Percentiles rank a stretch among this genome's conserved stretches.
Evolutionary conservation across 352 stramenopile genomes (phyloP).

Genomic region (Pythium oligandrum): DNA sequence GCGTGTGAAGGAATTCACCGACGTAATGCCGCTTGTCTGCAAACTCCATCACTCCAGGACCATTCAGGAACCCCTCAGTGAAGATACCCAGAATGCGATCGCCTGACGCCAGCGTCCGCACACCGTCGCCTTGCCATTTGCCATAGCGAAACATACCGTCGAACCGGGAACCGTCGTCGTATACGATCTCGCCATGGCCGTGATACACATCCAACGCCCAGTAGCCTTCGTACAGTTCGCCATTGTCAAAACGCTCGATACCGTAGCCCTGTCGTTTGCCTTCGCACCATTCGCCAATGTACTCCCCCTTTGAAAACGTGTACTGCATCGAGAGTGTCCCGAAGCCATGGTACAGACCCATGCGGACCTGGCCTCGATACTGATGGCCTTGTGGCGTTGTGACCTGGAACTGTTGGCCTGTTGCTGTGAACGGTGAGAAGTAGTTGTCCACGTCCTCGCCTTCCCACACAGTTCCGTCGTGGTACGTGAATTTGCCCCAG

Average conservation of each 20-base stretch:
- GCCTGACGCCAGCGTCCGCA: conserved; percentile 51
- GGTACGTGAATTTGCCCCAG: conserved; percentile 74
- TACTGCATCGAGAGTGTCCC: conserved; percentile 61
- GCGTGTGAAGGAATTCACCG: conserved; percentile 51
- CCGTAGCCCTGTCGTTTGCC: conserved; percentile 76
- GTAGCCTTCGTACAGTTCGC: conserved; percentile 77
- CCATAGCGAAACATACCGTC: conserved; percentile 60
- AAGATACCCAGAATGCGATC: conserved; percentile 63
- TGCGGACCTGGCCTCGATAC: conserved; percentile 49
- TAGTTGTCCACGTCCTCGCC: conserved; percentile 78
- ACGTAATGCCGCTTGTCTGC: conserved; percentile 63
- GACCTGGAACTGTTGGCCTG: conserved; percentile 47
- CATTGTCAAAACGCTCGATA: conserved; percentile 70
- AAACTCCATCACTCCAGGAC: conserved; percentile 55
- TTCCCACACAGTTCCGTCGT: conserved; percentile 69
- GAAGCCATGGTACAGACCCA: conserved; percentile 68
- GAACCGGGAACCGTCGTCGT: conserved; percentile 64
- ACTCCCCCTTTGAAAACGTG: conserved; percentile 59
- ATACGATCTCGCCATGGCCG: conserved; percentile 58
- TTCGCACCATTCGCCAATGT: conserved; percentile 80
- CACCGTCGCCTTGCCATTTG: conserved; percentile 66
- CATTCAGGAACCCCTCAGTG: conserved; percentile 49
- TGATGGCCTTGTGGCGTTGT: conserved; percentile 37
- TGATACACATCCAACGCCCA: conserved; percentile 66
- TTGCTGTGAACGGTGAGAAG: conserved; percentile 72